phyloP scores from a whole-genome alignment of 768 basidiomycete species.

The Cyclocybe aegerita region DNA sequence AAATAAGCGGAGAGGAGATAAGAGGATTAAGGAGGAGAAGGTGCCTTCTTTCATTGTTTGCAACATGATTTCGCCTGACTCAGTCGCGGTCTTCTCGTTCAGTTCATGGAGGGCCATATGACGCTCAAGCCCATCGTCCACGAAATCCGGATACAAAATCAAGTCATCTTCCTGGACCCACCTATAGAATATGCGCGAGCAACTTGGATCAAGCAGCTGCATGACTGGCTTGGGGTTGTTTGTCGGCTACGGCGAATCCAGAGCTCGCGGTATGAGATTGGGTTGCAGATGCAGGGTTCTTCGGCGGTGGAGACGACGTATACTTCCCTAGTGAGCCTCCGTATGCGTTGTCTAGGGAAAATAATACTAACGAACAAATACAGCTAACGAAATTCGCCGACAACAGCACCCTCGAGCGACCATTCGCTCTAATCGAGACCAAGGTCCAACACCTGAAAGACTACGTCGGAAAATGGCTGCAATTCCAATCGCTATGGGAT shows the following conservation, averaged over 20 bases:
- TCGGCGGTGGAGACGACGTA: conserved; percentile 72
- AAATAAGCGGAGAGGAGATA: conserved; percentile 70
- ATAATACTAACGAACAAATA: conserved; percentile 8
- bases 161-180: conserved; percentile 97
- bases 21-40: conserved; percentile 79
- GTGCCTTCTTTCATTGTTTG: conserved; percentile 31
- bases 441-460: conserved; percentile 86
- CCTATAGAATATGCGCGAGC: conserved; percentile 94
- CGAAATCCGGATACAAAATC: conserved; percentile 97
- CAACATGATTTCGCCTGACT: conserved; percentile 7
- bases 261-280: conserved; percentile 96
- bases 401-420: conserved; percentile 64
- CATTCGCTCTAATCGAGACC: conserved; percentile 82
- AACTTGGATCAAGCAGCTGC: conserved; percentile 31
- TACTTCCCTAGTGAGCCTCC: conserved; percentile 66
- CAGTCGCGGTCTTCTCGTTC: neutral
- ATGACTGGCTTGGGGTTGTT: conserved; percentile 61
- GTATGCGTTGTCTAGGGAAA: neutral
- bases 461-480: conserved; percentile 97
- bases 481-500: conserved; percentile 99
- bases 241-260: conserved; percentile 87
- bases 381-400: conserved; percentile 78
- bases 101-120: conserved; percentile 77
- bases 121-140: conserved; percentile 85
- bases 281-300: conserved; percentile 82